Percentiles rank a stretch among this genome's conserved stretches.
Conservation (phyloP, 2,329 filamentous ascomycete genomes). For the Ceratocystiopsis minuta region DNA sequence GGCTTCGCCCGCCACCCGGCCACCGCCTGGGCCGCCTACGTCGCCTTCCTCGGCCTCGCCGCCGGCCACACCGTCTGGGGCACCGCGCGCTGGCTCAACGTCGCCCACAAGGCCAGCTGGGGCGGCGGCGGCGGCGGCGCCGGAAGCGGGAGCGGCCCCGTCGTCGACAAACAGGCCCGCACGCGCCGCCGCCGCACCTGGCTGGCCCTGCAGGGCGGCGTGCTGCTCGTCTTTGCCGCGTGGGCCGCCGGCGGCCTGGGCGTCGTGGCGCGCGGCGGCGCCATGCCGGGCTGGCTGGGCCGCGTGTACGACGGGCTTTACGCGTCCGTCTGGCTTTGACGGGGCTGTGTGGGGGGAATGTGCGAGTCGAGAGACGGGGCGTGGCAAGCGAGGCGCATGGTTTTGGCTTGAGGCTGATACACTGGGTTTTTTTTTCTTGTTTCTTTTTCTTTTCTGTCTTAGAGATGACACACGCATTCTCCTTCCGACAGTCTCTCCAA, state of each 20-base stretch:
- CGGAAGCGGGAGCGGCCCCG: not conserved
- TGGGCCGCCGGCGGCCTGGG: conserved; percentile 74
- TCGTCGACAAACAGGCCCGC: conserved; percentile 25
- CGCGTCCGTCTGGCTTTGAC: conserved; percentile 9
- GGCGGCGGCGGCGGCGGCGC: conserved; percentile 19
- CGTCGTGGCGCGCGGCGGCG: conserved; percentile 54
- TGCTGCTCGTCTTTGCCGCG: conserved; percentile 37
- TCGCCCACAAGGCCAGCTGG: conserved; percentile 35
- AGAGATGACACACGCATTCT: too few species aligned
- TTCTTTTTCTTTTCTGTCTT: too few species aligned
- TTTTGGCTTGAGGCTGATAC: too few species aligned
- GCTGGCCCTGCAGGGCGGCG: conserved; percentile 51
- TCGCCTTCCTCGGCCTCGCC: conserved; percentile 45
- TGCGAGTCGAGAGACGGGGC: too few species aligned
- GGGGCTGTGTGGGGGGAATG: too few species aligned
- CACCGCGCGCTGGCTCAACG: conserved; percentile 61
- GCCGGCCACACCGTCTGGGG: conserved; percentile 73
- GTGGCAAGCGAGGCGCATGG: too few species aligned
- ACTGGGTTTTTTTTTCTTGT: too few species aligned
- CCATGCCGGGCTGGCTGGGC: conserved; percentile 59
- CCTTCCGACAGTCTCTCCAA: too few species aligned
- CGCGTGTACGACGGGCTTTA: conserved; percentile 62
- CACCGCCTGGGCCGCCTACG: conserved; percentile 51
- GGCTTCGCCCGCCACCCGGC: conserved; percentile 57
- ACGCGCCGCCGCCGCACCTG: conserved; percentile 41